Percentiles rank a stretch among this genome's conserved stretches.
These are phyloP conservation scores for Pseudopediastrum boryanum DNA, from an alignment of 139 green algal species.

Conservation along the genomic window DNA sequence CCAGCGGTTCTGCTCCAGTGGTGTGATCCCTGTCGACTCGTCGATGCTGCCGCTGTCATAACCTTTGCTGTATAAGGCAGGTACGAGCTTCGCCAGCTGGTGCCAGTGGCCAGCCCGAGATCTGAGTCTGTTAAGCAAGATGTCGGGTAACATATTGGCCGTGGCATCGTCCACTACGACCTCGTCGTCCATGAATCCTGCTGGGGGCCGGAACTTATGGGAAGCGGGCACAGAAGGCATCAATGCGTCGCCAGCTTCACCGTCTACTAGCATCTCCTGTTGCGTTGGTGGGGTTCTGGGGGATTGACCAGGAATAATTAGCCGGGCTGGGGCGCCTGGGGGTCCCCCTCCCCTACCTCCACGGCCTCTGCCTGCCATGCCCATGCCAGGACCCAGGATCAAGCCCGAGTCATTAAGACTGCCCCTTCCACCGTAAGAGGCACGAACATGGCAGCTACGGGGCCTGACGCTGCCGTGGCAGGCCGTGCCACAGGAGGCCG, in stretches of 20 bases:
- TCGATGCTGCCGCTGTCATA: slow-evolving; percentile 63
- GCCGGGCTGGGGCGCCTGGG: background rate
- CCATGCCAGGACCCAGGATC: slow-evolving; percentile 12
- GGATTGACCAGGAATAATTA: slow-evolving; percentile 17
- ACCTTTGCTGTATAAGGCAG: slow-evolving; percentile 55
- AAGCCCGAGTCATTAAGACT: slow-evolving; percentile 6
- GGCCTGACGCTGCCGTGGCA: no score
- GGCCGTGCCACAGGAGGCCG: no score
- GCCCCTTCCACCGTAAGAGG: no score
- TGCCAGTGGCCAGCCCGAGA: slow-evolving; percentile 67
- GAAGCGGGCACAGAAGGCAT: background rate
- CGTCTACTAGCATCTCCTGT: background rate
- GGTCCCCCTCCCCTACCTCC: background rate
- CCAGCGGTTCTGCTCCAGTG: slow-evolving; percentile 71
- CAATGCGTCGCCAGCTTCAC: background rate
- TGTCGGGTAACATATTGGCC: slow-evolving; percentile 22
- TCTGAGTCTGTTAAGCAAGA: slow-evolving; percentile 60
- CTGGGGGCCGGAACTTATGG: slow-evolving; percentile 67
- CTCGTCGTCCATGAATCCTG: slow-evolving; percentile 80
- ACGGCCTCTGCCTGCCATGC: background rate
- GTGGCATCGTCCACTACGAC: slow-evolving; percentile 1
- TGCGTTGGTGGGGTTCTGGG: background rate
- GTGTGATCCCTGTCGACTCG: slow-evolving; percentile 71
- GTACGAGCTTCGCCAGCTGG: slow-evolving; percentile 71
- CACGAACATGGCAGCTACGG: no score